phyloP scores from a whole-genome alignment of 2,329 filamentous ascomycete species.

The Calonectria fujianensis region DNA sequence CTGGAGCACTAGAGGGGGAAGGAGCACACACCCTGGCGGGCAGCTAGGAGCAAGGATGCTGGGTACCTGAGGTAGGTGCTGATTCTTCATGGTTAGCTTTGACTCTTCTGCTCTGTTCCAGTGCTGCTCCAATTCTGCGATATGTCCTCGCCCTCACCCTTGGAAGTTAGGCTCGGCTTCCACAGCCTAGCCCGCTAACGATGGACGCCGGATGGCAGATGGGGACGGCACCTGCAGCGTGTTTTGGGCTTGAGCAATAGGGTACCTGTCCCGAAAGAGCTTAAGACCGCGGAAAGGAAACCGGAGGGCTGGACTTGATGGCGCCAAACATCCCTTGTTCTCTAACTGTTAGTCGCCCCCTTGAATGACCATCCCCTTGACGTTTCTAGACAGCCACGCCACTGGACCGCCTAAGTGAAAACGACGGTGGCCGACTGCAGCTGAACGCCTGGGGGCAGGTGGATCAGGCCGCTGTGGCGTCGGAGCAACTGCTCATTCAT shows the following conservation, averaged over 20 bases:
- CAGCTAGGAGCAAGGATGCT: conserved; percentile 27
- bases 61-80: conserved; percentile 16
- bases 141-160: conserved; percentile 21
- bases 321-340: conserved; percentile 41
- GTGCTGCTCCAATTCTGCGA: conserved; percentile 20
- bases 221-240: conserved; percentile 22
- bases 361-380: conserved; percentile 36
- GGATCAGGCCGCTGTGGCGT: conserved; percentile 41
- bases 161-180: conserved; percentile 12
- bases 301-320: conserved; percentile 42
- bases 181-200: conserved; percentile 25
- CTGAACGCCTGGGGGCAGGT: conserved; percentile 37
- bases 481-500: conserved; percentile 44
- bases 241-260: conserved; percentile 31
- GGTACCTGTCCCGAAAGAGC: conserved; percentile 47
- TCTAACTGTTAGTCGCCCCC: conserved; percentile 38
- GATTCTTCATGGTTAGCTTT: conserved; percentile 23
- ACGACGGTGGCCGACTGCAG: conserved; percentile 37
- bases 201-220: conserved; percentile 41
- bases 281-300: conserved; percentile 50
- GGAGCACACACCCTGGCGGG: conserved; percentile 41
- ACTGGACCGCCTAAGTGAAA: conserved; percentile 29
- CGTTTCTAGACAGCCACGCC: conserved; percentile 33
- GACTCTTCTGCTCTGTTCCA: conserved; percentile 15
- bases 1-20: conserved; percentile 43